Conservation (phyloP, 1,284 basidiomycete species). For the Schizopora paradoxa region DNA sequence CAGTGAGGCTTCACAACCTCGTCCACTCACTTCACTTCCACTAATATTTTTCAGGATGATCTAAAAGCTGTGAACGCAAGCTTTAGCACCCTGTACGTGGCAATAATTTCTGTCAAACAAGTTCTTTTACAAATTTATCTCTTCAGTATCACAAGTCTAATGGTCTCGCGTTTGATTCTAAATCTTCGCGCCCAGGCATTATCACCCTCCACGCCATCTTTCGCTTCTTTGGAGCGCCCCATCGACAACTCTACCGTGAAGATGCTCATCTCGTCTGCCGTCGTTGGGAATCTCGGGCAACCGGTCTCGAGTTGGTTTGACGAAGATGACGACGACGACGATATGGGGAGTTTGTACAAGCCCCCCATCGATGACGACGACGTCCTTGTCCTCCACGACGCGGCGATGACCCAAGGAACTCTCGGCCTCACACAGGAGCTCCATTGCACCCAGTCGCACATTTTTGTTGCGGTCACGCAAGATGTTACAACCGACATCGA, state of each 20-base stretch:
- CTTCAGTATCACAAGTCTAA: conserved; percentile 17
- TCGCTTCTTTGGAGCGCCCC: conserved; percentile 1
- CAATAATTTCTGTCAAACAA: too few relatives aligned
- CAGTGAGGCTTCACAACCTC: too few relatives aligned
- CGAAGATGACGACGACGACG: conserved; percentile 2
- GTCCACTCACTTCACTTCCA: too few relatives aligned
- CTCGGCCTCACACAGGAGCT: background rate
- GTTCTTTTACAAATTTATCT: too few relatives aligned
- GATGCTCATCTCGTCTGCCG: conserved; percentile 6
- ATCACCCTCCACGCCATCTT: conserved; percentile 8
- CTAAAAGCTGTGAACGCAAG: conserved; percentile 15
- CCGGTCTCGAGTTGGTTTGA: conserved; percentile 13
- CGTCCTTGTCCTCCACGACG: too few relatives aligned
- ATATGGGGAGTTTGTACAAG: background rate
- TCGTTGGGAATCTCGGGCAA: conserved; percentile 14
- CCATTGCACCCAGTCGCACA: conserved; percentile 8
- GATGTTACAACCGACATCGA: conserved; percentile 9
- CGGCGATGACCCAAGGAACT: background rate
- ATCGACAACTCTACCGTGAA: background rate
- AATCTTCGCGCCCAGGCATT: conserved; percentile 13
- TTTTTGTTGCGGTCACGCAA: conserved; percentile 12
- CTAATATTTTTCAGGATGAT: conserved; percentile 5
- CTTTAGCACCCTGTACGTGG: conserved; percentile 15
- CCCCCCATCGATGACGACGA: conserved; percentile 1
- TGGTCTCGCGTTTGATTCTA: conserved; percentile 15